Conservation (phyloP, 2,329 filamentous ascomycete genomes). For the Metarhizium album region DNA sequence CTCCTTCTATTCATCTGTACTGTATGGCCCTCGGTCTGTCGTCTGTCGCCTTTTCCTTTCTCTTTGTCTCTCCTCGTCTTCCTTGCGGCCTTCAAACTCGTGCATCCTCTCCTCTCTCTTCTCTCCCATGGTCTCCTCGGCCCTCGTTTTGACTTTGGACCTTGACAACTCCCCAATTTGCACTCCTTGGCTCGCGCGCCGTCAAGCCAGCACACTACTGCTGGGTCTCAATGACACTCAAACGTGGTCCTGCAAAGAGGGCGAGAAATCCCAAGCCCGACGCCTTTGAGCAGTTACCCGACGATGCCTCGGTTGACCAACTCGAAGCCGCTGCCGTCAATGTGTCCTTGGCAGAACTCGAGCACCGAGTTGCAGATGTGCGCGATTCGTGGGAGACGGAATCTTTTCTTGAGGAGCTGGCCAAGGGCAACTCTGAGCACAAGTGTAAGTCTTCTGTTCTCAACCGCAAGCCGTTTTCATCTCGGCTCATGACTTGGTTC, state of each 20-base stretch:
- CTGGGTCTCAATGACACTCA: constrained; percentile 9
- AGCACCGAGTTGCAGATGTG: constrained; percentile 40
- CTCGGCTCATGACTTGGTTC: no score
- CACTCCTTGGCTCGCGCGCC: neutral
- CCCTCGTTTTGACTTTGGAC: neutral
- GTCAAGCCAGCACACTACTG: neutral
- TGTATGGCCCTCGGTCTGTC: no score
- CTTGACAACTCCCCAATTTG: neutral
- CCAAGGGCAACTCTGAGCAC: constrained; percentile 42
- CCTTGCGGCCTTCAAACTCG: neutral
- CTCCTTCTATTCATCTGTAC: no score
- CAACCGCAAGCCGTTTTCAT: no score
- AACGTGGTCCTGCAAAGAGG: constrained; percentile 15
- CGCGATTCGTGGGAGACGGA: constrained; percentile 52
- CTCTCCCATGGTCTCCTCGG: neutral
- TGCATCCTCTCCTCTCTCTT: constrained; percentile 6
- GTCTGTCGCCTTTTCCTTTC: neutral
- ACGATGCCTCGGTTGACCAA: constrained; percentile 24
- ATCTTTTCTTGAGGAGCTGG: constrained; percentile 51
- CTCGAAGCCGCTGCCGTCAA: constrained; percentile 25
- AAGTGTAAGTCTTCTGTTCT: constrained; percentile 1
- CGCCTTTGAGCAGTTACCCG: constrained; percentile 23
- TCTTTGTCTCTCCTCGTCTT: neutral
- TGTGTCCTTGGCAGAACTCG: constrained; percentile 32
- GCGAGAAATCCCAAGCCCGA: constrained; percentile 23